Evolutionary conservation across 2,329 filamentous ascomycete species (phyloP), one percentile per base, ranked within the genome.

Genomic region (Calonectria henricotiae): DNA sequence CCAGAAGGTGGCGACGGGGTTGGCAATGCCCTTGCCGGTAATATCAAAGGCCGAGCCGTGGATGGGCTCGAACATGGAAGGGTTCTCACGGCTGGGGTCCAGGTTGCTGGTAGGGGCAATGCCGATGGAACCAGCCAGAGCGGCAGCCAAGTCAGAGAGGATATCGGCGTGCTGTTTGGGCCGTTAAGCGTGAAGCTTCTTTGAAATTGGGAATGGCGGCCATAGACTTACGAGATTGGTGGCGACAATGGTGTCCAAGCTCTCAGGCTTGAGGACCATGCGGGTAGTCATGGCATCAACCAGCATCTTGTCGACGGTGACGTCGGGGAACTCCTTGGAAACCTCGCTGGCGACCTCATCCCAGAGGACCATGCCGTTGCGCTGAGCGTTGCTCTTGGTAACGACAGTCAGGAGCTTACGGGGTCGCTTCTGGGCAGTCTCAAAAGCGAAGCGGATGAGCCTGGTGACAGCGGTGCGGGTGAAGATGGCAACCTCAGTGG

Each of bases 71-170:
- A 90, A 91, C 87, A 90, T 89, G 64, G 85, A 87, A 73, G 89
- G 74, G 80, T 89, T 78, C 79, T 87, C 32, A 78, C 88, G 79
- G 0, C 82, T 83, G 1, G 91, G 91, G 73, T 93, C 91, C 1
- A 93, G 83, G 74, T 93, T 93, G 60, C 86, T 89, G 0, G 91
- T 93, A 3, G 92, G 91, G 4, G 92, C 92, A 68, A 94, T 93
- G 9, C 92, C 91, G 70, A 94, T 93, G 2, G 88, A 91, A 0
- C 92, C 92, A 3, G 91, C 91, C 7, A 93, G 83, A 0, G 91
- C 90, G 15, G 92, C 91, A 6, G 91, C 92, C 23, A 94, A 84
- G 76, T 94, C 92, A 0, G 91, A 92, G 5, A 94, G 86, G 61
- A 93, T 92, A 71, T 93, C 91, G 6, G 90, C 90, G 71, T 86